Evolutionary conservation across 768 basidiomycete species (phyloP).

Genomic region (Cystobasidium onofrii): DNA sequence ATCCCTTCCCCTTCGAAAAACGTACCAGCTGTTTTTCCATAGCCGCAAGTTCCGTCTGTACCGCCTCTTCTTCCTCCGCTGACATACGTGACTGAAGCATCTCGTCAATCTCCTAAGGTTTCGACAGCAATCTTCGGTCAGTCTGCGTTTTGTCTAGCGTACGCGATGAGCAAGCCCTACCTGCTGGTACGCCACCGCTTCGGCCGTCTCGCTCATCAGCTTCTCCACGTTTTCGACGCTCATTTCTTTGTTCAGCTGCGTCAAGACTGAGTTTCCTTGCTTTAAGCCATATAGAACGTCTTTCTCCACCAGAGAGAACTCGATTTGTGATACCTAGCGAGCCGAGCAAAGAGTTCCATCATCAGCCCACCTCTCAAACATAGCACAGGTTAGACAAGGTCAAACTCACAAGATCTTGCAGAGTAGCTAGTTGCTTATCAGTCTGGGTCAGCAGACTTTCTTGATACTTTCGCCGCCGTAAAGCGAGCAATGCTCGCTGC

Average conservation of each 20-base stretch:
- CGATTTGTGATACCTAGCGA: constrained; percentile 83
- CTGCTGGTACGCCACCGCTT: constrained; percentile 82
- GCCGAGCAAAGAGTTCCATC: too few relatives aligned
- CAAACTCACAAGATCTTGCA: constrained; percentile 71
- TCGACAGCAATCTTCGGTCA: neutral
- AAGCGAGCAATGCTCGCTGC: constrained; percentile 74
- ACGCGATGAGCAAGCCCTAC: constrained; percentile 49
- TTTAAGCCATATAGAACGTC: constrained; percentile 85
- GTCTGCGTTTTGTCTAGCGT: too few relatives aligned
- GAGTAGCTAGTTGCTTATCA: constrained; percentile 73
- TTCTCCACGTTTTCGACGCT: constrained; percentile 86
- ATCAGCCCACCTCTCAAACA: too few relatives aligned
- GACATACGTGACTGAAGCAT: constrained; percentile 73
- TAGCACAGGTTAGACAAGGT: neutral
- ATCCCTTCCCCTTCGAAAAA: too few relatives aligned
- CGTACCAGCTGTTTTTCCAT: constrained; percentile 61
- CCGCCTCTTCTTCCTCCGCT: constrained; percentile 84
- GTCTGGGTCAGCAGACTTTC: constrained; percentile 78
- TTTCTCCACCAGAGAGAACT: constrained; percentile 87
- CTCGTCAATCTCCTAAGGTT: constrained; percentile 73
- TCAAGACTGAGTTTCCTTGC: constrained; percentile 86
- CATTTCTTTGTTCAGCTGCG: constrained; percentile 89
- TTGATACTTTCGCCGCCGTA: constrained; percentile 88
- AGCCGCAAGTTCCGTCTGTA: constrained; percentile 68
- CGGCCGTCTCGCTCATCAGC: constrained; percentile 81